A percentile compares a stretch with the other conserved stretches of the same genome.
Conservation (phyloP, 305 asterid species). For the Fraxinus greggii region DNA sequence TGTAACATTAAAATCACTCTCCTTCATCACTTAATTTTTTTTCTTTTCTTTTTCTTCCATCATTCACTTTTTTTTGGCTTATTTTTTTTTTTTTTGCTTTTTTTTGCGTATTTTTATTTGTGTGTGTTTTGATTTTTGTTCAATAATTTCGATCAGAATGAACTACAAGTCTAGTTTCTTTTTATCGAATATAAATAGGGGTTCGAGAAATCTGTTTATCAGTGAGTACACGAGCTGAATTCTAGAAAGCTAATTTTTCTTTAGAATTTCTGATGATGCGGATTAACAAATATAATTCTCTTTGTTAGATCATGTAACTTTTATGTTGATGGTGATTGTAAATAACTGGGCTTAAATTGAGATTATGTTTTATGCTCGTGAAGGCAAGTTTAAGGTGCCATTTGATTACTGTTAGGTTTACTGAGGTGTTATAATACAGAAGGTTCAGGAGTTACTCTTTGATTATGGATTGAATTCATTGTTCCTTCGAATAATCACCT, state of each 20-base stretch:
- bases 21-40: too few relatives aligned
- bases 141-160: neutral
- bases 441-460: neutral
- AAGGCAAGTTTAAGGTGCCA: neutral
- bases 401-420: neutral
- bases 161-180: neutral
- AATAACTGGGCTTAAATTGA: neutral
- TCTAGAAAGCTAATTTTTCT: neutral
- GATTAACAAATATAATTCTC: neutral
- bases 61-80: too few relatives aligned
- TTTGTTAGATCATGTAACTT: neutral
- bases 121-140: neutral
- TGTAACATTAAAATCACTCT: too few relatives aligned
- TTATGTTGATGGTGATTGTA: neutral
- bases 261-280: neutral
- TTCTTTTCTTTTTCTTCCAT: too few relatives aligned
- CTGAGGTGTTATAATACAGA: neutral
- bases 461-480: neutral
- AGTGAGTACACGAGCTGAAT: neutral
- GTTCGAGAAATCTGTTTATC: neutral
- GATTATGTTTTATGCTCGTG: neutral
- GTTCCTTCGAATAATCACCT: neutral
- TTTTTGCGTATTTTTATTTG: neutral
- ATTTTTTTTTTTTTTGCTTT: neutral
- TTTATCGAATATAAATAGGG: neutral